Base-by-base conservation (phyloP, 345 rosid genomes). In the Cardamine occulta region DNA sequence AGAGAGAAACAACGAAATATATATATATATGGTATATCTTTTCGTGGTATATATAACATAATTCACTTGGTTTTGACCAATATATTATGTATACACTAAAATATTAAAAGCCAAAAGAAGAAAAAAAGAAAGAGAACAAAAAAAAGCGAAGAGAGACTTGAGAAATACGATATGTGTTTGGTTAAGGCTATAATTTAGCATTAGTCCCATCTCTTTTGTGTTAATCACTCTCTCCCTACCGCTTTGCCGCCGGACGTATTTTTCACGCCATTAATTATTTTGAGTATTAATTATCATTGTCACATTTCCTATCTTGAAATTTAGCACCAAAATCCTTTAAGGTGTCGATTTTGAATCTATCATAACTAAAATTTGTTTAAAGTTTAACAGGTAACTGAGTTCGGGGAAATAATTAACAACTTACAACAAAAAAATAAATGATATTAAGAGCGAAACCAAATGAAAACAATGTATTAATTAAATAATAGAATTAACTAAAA, bases 121-220 rank as follows among this genome's bases (percentile, higher is more conserved):
- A 58, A 42, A 26, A 72, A 34, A 40, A 23, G 12, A 40, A 40
- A 40, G n/a, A 49, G 13, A 48, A 12, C 21, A 4, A 17, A 34
- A 19, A 19, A 59, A 51, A 31, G 52, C 51, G 15, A 31, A 17
- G 11, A 66, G 77, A 72, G 59, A 52, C 81, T 73, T 78, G 45
- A 73, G 54, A 45, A 52, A 61, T 73, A 78, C 51, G 74, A 73
- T 67, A 9, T 14, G 81, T 73, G 81, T 73, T 78, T 67, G 81
- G 77, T 78, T 72, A 78, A 72, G 65, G 74, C 74, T 78, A 66
- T 66, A 78, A 72, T 78, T 73, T 60, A 78, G 81, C 64, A 78
- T 73, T 78, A 78, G 78, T 73, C 81, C 42, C 74, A 67, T 78
- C 70, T 78, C 78, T 78, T 73, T 78, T 73, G 78, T 73, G 70